Conservation (phyloP, 2,329 filamentous ascomycete species). For the Curvularia hawaiiensis region DNA sequence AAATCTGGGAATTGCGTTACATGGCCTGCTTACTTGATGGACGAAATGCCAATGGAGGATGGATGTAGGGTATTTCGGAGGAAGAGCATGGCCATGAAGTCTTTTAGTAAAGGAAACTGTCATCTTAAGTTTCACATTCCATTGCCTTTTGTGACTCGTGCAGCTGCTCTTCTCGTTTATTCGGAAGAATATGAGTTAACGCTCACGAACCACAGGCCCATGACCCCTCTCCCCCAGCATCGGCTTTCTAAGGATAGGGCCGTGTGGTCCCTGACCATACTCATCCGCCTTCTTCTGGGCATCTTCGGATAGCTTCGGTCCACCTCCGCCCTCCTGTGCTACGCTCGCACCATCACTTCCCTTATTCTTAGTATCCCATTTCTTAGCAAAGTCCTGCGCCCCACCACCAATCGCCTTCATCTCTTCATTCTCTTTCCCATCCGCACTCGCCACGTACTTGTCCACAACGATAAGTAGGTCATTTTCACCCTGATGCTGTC, state of each 20-base stretch:
- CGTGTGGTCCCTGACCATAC: conserved; percentile 13
- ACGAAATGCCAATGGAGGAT: not conserved
- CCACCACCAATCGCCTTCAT: conserved; percentile 40
- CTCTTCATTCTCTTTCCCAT: conserved; percentile 31
- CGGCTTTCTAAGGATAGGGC: conserved; percentile 23
- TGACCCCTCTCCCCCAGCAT: conserved; percentile 37
- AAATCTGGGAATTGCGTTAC: not conserved
- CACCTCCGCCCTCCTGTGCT: not conserved
- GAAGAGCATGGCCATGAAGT: not conserved
- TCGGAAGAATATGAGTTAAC: not conserved
- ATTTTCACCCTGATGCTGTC: conserved; percentile 24
- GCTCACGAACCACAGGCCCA: conserved; percentile 28
- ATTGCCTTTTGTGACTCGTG: not conserved
- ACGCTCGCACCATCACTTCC: not conserved
- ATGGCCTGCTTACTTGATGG: not conserved
- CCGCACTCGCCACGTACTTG: conserved; percentile 31
- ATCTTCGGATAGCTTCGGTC: not conserved
- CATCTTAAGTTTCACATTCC: not conserved
- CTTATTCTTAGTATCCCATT: conserved; percentile 19
- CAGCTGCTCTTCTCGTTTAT: not conserved
- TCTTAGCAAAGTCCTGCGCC: conserved; percentile 41
- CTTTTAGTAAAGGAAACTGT: not conserved
- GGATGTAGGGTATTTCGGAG: not conserved
- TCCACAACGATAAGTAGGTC: conserved; percentile 26
- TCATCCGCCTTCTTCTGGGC: conserved; percentile 9